Evolutionary conservation across 371 early-diverging fungal species (phyloP), one percentile per base, ranked within the genome.

Genomic region (Mucor velutinosus): DNA sequence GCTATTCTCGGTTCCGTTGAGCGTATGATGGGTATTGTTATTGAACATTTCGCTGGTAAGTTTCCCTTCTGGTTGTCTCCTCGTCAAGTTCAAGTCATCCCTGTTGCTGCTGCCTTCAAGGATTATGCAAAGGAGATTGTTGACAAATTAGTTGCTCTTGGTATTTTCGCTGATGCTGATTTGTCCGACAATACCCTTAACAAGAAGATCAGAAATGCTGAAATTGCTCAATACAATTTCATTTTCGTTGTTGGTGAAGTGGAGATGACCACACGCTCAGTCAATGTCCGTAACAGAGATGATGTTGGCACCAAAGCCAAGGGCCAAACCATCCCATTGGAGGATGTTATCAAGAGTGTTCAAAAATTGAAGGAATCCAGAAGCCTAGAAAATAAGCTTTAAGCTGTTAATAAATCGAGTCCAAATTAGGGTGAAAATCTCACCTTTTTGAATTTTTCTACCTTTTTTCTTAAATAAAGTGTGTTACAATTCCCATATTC

Each of bases 61-160:
- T 95, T 99, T 92, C 99, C 99, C 56, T 95, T 99, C 89, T 99
- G 99, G 99, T 83, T 99, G 25, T 93, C 93, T 32, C 99, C 99
- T 39, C 93, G 97, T 58, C 99, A 99, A 80, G 87, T 96, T 45
- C 88, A 91, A 56, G 87, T 99, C 30, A 87, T 99, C 56, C 97
- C 97, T 21, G 90, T 94, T 14, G 86, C 91, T 0, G 82, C 75
- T 29, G 81, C 86, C 0, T 82, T 89, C 73, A 76, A 80, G 37
- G 87, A 84, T 15, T 94, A 94, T 70, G 94, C 94, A 1, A 72
- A 88, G 80, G 78, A 83, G 67, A 74, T 87, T 72, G 39, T 73
- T 29, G 67, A 62, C 10, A 72, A 78, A 67, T 79, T 95, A 62
- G 85, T 87, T 37, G 78, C 83, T n/a, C 86, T 88, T 30, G 96